Percentiles rank a stretch among this genome's conserved stretches.
phyloP scores from a whole-genome alignment of 2,329 filamentous ascomycete genomes.

The Trichoderma guizhouense region DNA sequence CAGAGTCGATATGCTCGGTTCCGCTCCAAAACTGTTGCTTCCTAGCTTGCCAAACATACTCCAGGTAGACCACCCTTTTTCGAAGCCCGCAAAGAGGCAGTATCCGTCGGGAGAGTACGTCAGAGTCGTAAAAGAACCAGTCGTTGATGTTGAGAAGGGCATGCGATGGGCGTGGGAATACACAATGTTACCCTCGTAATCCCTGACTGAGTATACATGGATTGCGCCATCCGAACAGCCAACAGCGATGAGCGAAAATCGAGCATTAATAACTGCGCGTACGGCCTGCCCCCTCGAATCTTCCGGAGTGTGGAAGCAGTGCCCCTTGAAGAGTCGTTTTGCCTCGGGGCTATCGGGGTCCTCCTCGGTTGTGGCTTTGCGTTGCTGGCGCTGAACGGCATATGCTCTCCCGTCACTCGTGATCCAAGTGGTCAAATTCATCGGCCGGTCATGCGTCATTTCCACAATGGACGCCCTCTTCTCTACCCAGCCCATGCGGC shows the following conservation, averaged over 20 bases:
- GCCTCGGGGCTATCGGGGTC: conserved; percentile 45
- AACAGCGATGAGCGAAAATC: conserved; percentile 89
- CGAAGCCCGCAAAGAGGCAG: conserved; percentile 89
- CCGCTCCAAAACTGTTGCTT: conserved; percentile 75
- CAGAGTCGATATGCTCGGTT: conserved; percentile 57
- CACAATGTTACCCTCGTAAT: conserved; percentile 91
- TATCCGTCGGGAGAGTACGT: conserved; percentile 94
- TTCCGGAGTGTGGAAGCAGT: conserved; percentile 81
- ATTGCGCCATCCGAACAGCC: conserved; percentile 77
- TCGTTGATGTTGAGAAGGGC: conserved; percentile 62
- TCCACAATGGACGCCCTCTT: conserved; percentile 73
- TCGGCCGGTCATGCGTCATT: conserved; percentile 92
- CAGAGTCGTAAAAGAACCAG: conserved; percentile 71
- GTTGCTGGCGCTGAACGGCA: conserved; percentile 72
- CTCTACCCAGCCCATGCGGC: conserved; percentile 79
- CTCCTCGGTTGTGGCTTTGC: conserved; percentile 34
- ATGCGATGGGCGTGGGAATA: conserved; percentile 74
- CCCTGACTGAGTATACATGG: conserved; percentile 85
- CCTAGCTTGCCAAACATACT: conserved; percentile 93
- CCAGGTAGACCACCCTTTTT: conserved; percentile 92
- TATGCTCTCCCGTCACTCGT: conserved; percentile 84
- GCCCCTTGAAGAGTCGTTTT: conserved; percentile 77
- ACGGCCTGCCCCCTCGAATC: conserved; percentile 58
- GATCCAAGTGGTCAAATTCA: conserved; percentile 94
- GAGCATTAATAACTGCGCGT: conserved; percentile 82